Evolutionary conservation across 352 stramenopile species (phyloP).

Genomic region (Phytopythium chamaehyphon): DNA sequence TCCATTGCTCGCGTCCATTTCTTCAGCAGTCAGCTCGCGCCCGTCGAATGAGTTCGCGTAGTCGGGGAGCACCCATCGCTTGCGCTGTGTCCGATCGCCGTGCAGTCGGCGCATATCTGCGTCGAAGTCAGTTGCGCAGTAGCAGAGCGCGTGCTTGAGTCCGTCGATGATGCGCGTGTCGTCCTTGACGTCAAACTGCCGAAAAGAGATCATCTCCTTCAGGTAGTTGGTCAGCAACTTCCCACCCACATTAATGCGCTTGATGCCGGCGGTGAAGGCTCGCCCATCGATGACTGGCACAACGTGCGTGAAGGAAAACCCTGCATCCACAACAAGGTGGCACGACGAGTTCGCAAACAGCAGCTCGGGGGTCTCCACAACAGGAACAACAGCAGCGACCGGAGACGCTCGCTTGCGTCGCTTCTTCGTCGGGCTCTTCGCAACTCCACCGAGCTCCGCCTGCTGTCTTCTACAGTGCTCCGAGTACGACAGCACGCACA

Average conservation of each 20-base stretch:
- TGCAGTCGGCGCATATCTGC: conserved; percentile 62
- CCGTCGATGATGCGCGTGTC: conserved; percentile 65
- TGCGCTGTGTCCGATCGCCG: conserved; percentile 22
- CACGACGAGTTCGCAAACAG: conserved; percentile 52
- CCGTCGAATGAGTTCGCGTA: conserved; percentile 73
- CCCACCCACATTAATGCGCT: conserved; percentile 90
- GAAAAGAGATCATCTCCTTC: conserved; percentile 95
- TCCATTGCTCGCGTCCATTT: conserved; percentile 7
- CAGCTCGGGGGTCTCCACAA: conserved; percentile 13
- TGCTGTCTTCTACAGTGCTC: conserved; percentile 20
- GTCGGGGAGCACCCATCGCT: conserved; percentile 80
- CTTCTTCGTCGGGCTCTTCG: conserved; percentile 12
- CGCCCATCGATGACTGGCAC: conserved; percentile 84
- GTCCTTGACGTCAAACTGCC: conserved; percentile 97
- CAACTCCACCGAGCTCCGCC: conserved; percentile 7
- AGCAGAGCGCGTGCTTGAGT: conserved; percentile 89
- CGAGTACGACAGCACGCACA: conserved; percentile 61
- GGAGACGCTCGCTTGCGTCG: conserved; percentile 11
- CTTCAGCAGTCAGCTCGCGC: conserved; percentile 10
- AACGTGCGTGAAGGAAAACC: conserved; percentile 95
- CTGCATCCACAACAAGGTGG: conserved; percentile 90
- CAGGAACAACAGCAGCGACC: background rate
- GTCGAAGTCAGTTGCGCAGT: conserved; percentile 86
- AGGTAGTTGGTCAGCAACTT: conserved; percentile 97
- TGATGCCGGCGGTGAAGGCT: conserved; percentile 44